Conservation (phyloP, 202 grass and related monocot genomes). For the Zizania palustris region DNA sequence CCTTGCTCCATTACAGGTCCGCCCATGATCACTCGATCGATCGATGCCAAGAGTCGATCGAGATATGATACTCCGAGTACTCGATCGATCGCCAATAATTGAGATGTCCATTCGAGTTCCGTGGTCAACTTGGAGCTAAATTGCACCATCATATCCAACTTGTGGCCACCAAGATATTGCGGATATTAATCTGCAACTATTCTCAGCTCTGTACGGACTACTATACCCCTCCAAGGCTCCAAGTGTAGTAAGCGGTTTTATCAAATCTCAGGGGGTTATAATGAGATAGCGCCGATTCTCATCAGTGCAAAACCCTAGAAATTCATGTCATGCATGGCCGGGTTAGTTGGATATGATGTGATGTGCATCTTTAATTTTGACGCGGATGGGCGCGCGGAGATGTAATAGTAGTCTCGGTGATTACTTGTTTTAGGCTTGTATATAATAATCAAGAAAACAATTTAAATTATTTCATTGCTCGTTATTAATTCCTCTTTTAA, state of each 20-base stretch:
- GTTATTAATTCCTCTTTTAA: too few relatives aligned
- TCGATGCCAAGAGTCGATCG: background rate
- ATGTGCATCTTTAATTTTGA: background rate
- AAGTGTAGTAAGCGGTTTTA: background rate
- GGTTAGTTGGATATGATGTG: background rate
- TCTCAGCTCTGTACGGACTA: too few relatives aligned
- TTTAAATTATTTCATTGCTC: too few relatives aligned
- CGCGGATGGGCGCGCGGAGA: background rate
- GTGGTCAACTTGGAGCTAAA: constrained; percentile 17
- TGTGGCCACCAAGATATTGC: background rate
- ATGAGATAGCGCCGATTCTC: background rate
- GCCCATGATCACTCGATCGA: too few relatives aligned
- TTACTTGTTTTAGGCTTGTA: too few relatives aligned
- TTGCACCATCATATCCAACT: background rate
- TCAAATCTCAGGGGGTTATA: background rate
- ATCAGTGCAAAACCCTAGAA: background rate
- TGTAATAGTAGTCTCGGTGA: background rate
- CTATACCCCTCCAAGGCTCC: background rate
- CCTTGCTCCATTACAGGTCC: too few relatives aligned
- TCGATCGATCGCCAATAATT: constrained; percentile 27
- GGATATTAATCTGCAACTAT: background rate
- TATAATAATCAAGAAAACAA: too few relatives aligned
- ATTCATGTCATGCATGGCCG: too few relatives aligned
- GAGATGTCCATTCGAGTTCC: constrained; percentile 5
- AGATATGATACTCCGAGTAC: background rate